These are phyloP conservation scores for Drosera capensis DNA, from an alignment of 148 eudicot genomes.

Conservation along the genomic window DNA sequence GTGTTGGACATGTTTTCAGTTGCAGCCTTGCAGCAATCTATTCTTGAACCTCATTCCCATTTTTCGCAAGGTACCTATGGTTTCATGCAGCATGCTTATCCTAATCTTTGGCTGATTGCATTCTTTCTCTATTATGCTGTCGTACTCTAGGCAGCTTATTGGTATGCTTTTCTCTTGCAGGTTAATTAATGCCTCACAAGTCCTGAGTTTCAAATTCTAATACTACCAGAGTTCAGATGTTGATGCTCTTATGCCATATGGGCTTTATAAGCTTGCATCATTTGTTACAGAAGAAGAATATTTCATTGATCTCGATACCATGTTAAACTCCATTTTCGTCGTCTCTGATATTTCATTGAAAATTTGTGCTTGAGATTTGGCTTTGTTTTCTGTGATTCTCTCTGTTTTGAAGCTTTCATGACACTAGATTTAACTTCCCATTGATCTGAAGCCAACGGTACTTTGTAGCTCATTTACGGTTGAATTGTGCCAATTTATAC, in stretches of 20 bases:
- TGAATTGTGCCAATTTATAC: too few species aligned
- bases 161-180: conserved; percentile 32
- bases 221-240: conserved; percentile 88
- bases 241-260: conserved; percentile 48
- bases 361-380: too few species aligned
- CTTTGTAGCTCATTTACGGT: too few species aligned
- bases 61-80: conserved; percentile 92
- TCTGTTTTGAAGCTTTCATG: too few species aligned
- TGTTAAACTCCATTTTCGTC: conserved; percentile 34
- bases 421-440: too few species aligned
- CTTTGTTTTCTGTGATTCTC: too few species aligned
- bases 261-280: conserved; percentile 84
- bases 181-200: conserved; percentile 96
- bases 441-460: too few species aligned
- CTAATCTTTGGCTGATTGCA: too few species aligned
- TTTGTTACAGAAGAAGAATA: conserved; percentile 74
- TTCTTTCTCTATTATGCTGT: too few species aligned
- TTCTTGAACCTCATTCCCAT: conserved; percentile 89
- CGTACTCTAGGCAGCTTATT: background rate
- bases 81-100: too few species aligned
- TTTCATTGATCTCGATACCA: conserved; percentile 84
- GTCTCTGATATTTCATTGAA: background rate
- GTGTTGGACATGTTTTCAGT: conserved; percentile 94
- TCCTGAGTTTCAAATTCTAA: conserved; percentile 92
- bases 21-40: conserved; percentile 62